A percentile compares a stretch with the other conserved stretches of the same genome.
phyloP scores from a whole-genome alignment of 495 filamentous ascomycete genomes.

The Cercophora samala region DNA sequence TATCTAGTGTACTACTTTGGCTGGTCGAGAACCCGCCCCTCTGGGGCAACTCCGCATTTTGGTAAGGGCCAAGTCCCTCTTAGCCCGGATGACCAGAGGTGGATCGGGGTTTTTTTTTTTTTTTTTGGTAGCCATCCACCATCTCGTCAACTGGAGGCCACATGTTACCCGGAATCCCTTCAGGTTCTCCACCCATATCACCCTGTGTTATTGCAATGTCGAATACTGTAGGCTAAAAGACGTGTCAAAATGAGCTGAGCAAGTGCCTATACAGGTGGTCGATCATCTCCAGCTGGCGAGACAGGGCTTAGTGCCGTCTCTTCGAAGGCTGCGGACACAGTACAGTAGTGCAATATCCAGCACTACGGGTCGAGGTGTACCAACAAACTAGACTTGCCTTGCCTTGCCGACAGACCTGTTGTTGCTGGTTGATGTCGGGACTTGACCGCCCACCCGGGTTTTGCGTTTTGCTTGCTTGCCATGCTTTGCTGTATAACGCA shows the following conservation, averaged over 20 bases:
- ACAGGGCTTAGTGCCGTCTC: conserved; percentile 11
- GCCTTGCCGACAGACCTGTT: background rate
- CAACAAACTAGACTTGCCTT: background rate
- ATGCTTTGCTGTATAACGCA: background rate
- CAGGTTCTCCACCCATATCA: background rate
- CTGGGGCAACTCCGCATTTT: background rate
- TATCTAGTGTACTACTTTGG: background rate
- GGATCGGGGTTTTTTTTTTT: too few relatives aligned
- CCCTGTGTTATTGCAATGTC: background rate
- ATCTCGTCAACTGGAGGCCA: background rate
- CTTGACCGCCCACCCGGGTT: background rate
- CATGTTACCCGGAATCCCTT: conserved; percentile 17
- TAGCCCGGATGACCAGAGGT: background rate
- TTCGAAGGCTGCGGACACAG: background rate
- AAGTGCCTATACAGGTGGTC: background rate
- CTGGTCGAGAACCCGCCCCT: background rate
- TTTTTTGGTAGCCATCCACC: background rate
- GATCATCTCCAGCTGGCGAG: background rate
- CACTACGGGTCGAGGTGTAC: background rate
- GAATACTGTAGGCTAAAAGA: background rate
- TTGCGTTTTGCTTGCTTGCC: background rate
- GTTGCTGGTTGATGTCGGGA: background rate
- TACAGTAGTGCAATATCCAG: conserved; percentile 1
- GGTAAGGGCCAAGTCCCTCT: background rate
- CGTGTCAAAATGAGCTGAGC: background rate